Conservation (phyloP, 78 protist species). For the Planoprotostelium fungivorum region DNA sequence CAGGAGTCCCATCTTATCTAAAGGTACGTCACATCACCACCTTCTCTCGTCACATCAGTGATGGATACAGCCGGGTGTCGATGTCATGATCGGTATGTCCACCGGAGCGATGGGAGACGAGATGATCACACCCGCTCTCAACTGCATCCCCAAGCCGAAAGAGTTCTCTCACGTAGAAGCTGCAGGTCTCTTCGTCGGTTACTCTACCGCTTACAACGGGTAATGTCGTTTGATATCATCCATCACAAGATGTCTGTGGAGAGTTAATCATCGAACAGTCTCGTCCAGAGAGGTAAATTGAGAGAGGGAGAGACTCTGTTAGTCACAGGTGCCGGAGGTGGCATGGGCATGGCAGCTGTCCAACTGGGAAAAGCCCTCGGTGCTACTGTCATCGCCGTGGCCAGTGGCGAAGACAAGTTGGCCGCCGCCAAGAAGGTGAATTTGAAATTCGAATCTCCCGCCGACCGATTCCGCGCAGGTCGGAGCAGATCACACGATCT, state of each 20-base stretch:
- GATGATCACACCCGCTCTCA: neutral
- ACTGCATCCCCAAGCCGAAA: slow-evolving; percentile 2
- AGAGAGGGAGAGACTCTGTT: slow-evolving; percentile 16
- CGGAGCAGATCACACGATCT: slow-evolving; percentile 15
- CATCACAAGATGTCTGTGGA: too few relatives aligned
- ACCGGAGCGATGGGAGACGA: slow-evolving; percentile 4
- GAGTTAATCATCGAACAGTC: neutral
- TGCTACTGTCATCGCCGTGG: slow-evolving; percentile 37
- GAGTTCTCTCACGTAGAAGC: neutral
- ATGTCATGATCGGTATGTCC: slow-evolving; percentile 2
- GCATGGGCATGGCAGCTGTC: slow-evolving; percentile 55
- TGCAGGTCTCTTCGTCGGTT: slow-evolving; percentile 23
- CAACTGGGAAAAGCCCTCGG: slow-evolving; percentile 49
- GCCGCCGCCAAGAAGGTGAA: neutral
- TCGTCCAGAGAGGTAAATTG: slow-evolving; percentile 15
- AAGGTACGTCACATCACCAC: neutral
- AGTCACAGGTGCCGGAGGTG: slow-evolving; percentile 53
- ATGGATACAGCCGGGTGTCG: slow-evolving; percentile 11
- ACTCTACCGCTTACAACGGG: slow-evolving; percentile 37
- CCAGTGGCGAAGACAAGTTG: slow-evolving; percentile 25
- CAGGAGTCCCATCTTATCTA: neutral
- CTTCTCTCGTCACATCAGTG: slow-evolving; percentile 17
- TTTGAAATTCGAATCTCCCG: neutral
- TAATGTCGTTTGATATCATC: too few relatives aligned
- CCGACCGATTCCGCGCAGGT: neutral